Evolutionary conservation across 441 rosid species (phyloP).

Genomic region (Gossypium davidsonii): DNA sequence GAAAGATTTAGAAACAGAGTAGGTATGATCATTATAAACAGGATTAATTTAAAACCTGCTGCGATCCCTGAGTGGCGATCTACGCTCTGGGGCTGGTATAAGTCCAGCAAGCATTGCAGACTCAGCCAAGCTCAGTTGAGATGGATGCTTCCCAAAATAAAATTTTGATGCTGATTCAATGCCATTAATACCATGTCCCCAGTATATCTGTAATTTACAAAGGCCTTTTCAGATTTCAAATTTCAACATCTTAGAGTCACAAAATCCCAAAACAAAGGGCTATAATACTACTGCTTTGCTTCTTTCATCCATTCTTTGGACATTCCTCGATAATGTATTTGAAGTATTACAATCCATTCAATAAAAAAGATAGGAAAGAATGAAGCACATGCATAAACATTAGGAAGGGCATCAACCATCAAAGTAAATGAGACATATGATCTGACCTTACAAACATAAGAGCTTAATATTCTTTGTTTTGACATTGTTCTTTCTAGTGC

Average conservation of each 20-base stretch:
- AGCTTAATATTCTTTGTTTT: slow-evolving; percentile 29
- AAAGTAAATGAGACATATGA: neutral
- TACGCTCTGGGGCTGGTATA: slow-evolving; percentile 27
- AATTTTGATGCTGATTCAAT: slow-evolving; percentile 25
- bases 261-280: neutral
- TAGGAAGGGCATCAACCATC: neutral
- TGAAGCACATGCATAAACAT: neutral
- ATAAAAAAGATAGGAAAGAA: neutral
- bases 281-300: neutral
- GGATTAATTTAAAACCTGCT: slow-evolving; percentile 20
- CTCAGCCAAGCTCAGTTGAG: slow-evolving; percentile 28
- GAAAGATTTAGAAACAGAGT: neutral
- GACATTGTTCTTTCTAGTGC: slow-evolving; percentile 30
- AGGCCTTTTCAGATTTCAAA: neutral
- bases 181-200: slow-evolving; percentile 33
- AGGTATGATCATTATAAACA: neutral
- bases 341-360: neutral
- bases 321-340: neutral
- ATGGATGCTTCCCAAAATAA: slow-evolving; percentile 29
- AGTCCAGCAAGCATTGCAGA: slow-evolving; percentile 29
- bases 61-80: slow-evolving; percentile 25
- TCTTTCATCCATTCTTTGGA: neutral
- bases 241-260: neutral
- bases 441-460: slow-evolving; percentile 23
- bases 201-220: slow-evolving; percentile 25